These are phyloP conservation scores for Trichoderma parareesei DNA, from an alignment of 495 filamentous ascomycete species.

Conservation along the genomic window DNA sequence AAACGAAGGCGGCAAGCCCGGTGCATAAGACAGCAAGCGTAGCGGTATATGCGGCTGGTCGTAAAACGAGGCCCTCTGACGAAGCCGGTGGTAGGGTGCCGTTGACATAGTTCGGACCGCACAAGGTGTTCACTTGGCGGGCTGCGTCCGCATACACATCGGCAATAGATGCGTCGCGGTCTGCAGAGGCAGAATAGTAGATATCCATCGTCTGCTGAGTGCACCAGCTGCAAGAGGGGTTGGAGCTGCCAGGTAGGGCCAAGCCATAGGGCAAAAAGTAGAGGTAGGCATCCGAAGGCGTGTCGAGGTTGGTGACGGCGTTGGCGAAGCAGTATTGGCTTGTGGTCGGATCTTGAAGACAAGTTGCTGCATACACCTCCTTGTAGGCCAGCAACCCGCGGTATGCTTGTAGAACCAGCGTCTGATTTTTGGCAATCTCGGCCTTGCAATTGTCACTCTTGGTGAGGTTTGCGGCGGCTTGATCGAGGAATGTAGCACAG, in stretches of 20 bases:
- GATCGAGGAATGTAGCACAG: conserved; percentile 53
- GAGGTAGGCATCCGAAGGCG: conserved; percentile 59
- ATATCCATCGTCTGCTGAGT: conserved; percentile 61
- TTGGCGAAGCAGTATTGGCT: conserved; percentile 70
- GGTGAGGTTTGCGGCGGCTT: conserved; percentile 52
- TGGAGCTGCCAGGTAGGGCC: conserved; percentile 49
- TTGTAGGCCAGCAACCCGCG: conserved; percentile 63
- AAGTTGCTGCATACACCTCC: conserved; percentile 69
- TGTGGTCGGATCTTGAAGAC: conserved; percentile 50
- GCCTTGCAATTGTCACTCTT: conserved; percentile 52
- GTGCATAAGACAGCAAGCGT: neutral
- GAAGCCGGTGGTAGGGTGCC: conserved; percentile 43
- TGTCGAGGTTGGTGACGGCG: conserved; percentile 66
- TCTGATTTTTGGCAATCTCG: conserved; percentile 59
- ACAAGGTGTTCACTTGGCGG: conserved; percentile 53
- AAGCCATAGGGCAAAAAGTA: conserved; percentile 80
- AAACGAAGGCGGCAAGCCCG: neutral
- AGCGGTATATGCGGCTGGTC: neutral
- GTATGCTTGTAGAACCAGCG: conserved; percentile 66
- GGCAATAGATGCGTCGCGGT: conserved; percentile 48
- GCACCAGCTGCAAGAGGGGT: conserved; percentile 64
- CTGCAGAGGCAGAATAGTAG: conserved; percentile 53
- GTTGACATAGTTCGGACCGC: conserved; percentile 56
- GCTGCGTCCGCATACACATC: conserved; percentile 56
- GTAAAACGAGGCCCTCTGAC: neutral